Conservation (phyloP, 768 basidiomycete species). For the Suillus clintonianus region DNA sequence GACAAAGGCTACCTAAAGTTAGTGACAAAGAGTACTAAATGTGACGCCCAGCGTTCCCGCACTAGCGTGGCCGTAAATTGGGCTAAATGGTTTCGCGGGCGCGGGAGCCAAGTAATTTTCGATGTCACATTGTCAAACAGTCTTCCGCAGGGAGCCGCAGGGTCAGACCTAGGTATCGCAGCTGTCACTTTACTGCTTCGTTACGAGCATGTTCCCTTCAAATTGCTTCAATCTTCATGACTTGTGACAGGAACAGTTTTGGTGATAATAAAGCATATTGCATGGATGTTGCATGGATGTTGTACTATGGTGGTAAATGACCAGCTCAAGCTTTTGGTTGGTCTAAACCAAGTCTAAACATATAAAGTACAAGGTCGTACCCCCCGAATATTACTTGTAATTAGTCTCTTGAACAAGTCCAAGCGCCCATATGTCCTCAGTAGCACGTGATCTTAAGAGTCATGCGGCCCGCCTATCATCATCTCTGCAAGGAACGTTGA, state of each 20-base stretch:
- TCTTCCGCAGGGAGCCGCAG: not conserved
- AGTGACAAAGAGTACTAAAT: slow-evolving; percentile 16
- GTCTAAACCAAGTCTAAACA: too few relatives aligned
- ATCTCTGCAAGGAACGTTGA: not conserved
- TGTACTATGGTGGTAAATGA: too few relatives aligned
- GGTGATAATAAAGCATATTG: not conserved
- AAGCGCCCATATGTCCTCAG: not conserved
- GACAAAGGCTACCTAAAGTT: slow-evolving; percentile 16
- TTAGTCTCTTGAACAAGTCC: too few relatives aligned
- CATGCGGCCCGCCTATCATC: not conserved
- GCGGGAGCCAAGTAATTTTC: not conserved
- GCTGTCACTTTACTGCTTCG: not conserved
- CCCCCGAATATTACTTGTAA: too few relatives aligned
- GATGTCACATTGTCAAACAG: not conserved
- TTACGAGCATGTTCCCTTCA: not conserved
- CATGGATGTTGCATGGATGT: not conserved
- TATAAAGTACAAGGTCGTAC: too few relatives aligned
- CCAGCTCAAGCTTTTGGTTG: too few relatives aligned
- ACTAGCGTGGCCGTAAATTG: not conserved
- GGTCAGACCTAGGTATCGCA: not conserved
- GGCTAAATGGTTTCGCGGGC: slow-evolving; percentile 1
- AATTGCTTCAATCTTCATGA: not conserved
- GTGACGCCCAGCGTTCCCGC: slow-evolving; percentile 7
- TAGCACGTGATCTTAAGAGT: not conserved
- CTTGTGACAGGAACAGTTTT: not conserved